Evolutionary conservation across 345 rosid genomes (phyloP).

Genomic region (Melaleuca quinquenervia): DNA sequence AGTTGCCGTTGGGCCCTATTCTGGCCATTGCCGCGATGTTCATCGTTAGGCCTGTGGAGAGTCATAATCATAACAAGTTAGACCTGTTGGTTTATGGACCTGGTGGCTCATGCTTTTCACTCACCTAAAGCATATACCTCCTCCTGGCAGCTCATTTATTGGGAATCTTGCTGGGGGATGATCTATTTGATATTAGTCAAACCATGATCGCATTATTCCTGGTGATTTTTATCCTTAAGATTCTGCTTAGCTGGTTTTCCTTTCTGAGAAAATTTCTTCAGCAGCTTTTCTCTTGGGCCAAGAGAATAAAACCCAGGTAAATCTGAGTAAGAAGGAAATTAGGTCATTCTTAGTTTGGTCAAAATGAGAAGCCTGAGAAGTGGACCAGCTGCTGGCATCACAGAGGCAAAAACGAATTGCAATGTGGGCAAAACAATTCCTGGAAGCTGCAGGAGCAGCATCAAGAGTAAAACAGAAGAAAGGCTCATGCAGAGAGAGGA

Average conservation of each 20-base stretch:
- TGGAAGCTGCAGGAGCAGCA: constrained; percentile 52
- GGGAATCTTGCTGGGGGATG: constrained; percentile 52
- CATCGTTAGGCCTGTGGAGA: constrained; percentile 50
- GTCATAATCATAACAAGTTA: constrained; percentile 27
- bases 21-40: constrained; percentile 52
- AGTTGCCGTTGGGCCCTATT: constrained; percentile 63
- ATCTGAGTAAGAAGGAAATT: constrained; percentile 8
- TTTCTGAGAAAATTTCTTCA: background rate
- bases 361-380: constrained; percentile 35
- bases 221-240: constrained; percentile 30
- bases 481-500: constrained; percentile 60
- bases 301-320: constrained; percentile 15
- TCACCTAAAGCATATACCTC: constrained; percentile 45
- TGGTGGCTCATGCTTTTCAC: constrained; percentile 34
- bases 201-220: constrained; percentile 25
- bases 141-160: constrained; percentile 53
- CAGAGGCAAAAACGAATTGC: constrained; percentile 38
- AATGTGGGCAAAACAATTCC: constrained; percentile 34
- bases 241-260: constrained; percentile 32
- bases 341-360: constrained; percentile 51
- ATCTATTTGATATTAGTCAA: constrained; percentile 37
- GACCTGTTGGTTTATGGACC: constrained; percentile 8
- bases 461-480: constrained; percentile 42
- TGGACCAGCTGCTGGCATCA: constrained; percentile 31
- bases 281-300: constrained; percentile 21